Evolutionary conservation across 345 rosid species (phyloP), one percentile per base, ranked within the genome.

Genomic region (Hypericum androsaemum): DNA sequence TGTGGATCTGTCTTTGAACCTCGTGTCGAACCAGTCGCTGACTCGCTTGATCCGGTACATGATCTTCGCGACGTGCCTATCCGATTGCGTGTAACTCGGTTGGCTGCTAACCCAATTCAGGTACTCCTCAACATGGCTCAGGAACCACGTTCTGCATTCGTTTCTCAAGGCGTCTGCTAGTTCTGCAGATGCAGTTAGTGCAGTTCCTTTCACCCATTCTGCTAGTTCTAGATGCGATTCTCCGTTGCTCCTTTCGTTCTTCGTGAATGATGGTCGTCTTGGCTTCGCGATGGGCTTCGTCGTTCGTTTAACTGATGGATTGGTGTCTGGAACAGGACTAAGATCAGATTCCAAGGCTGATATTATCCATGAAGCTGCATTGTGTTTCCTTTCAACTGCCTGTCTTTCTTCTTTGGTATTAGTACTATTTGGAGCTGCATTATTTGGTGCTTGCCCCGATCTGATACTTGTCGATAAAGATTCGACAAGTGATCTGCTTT

Each of bases 331-430:
- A 60, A 54, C 49, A 13, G 68, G 63, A 51, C 53, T 56, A 8
- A 88, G 83, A 69, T 88, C 82, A 9, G 70, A 75, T 45, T 75
- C 85, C 36, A 80, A 38, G 5, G 87, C 85, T 45, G 80, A 69
- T 78, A 76, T 78, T 49, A 78, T 66, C 80, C 89, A 81, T 37
- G 64, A 60, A 35, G 52, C 46, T 8, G 84, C 83, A 60, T 73
- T 80, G 58, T 61, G 66, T 50, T 63, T 78, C 61, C 82, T 72
- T 2, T 81, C 82, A 4, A 59, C 41, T 22, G 77, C 71, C 1
- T 77, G 45, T 67, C 62, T 74, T 17, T 12, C 35, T 49, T 53
- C 50, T 54, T 78, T 71, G 40, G 65, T 57, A 22, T 35, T 16
- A 12, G 47, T 39, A 32, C 41, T 48, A 32, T 39, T 61, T 37